phyloP scores from a whole-genome alignment of 805 yeast genomes.

The Teunomyces atbi region DNA sequence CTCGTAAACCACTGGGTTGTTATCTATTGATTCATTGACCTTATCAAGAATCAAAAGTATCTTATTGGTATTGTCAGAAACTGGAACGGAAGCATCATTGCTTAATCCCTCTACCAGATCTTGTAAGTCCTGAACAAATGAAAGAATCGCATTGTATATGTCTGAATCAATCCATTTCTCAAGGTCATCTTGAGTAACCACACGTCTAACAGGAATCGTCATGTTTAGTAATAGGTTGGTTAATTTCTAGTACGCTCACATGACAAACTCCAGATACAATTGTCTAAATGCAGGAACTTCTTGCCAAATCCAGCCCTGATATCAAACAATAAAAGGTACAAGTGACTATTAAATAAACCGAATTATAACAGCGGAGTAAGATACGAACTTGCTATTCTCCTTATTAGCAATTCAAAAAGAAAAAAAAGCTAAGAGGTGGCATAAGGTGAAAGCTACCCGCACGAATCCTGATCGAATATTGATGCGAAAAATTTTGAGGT shows the following conservation, averaged over 20 bases:
- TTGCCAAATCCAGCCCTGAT: no score
- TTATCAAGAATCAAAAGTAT: constrained; percentile 41
- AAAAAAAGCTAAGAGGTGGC: no score
- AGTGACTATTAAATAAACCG: no score
- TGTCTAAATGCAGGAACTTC: no score
- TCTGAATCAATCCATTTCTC: constrained; percentile 53
- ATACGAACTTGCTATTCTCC: no score
- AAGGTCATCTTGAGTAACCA: constrained; percentile 60
- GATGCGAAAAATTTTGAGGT: constrained; percentile 2
- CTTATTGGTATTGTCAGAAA: constrained; percentile 29
- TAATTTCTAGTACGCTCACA: background rate
- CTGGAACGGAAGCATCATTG: constrained; percentile 42
- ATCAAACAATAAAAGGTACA: no score
- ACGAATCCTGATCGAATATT: background rate
- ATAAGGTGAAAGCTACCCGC: no score
- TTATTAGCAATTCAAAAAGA: no score
- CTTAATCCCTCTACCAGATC: constrained; percentile 63
- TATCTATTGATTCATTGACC: constrained; percentile 44
- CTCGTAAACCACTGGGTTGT: constrained; percentile 68
- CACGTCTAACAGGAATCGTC: constrained; percentile 28
- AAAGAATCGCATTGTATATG: constrained; percentile 49
- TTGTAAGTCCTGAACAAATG: constrained; percentile 59
- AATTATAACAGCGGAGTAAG: no score
- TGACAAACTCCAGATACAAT: background rate
- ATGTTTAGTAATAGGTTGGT: background rate